phyloP scores from a whole-genome alignment of 2,329 filamentous ascomycete genomes.

The Reticulascus tulasneorum region DNA sequence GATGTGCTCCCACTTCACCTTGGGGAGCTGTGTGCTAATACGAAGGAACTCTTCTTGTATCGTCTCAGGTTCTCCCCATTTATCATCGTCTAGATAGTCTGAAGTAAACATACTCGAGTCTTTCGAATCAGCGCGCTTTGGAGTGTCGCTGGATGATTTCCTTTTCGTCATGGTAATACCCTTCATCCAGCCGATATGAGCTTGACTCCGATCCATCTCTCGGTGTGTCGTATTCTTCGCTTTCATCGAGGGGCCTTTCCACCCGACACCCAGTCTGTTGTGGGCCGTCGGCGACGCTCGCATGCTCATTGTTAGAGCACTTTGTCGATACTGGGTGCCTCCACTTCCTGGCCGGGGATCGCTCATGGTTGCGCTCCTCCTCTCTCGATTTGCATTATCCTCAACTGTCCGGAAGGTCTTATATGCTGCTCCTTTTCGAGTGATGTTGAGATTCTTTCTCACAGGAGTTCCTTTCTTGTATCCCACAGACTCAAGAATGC shows the following conservation, averaged over 20 bases:
- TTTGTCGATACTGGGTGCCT: conserved; percentile 37
- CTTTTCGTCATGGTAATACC: conserved; percentile 61
- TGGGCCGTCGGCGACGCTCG: conserved; percentile 37
- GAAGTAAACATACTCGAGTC: conserved; percentile 49
- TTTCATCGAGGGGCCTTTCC: conserved; percentile 58
- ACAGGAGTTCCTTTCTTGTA: conserved; percentile 66
- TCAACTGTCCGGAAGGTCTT: conserved; percentile 78
- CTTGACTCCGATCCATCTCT: conserved; percentile 42
- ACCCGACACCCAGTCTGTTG: conserved; percentile 35
- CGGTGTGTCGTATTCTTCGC: conserved; percentile 41
- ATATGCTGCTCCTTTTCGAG: conserved; percentile 79
- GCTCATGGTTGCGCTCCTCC: conserved; percentile 58
- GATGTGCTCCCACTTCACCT: conserved; percentile 61
- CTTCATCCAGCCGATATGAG: conserved; percentile 67
- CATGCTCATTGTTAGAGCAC: conserved; percentile 39
- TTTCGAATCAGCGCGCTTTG: conserved; percentile 48
- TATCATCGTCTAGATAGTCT: conserved; percentile 47
- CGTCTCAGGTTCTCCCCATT: conserved; percentile 59
- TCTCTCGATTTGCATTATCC: conserved; percentile 52
- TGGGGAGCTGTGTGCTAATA: conserved; percentile 57
- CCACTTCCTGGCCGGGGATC: conserved; percentile 48
- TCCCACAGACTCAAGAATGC: conserved; percentile 64
- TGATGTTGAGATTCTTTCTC: conserved; percentile 64
- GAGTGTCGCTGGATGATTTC: conserved; percentile 38
- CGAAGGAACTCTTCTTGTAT: conserved; percentile 63